Base-by-base conservation (phyloP, 768 basidiomycete species). In the Boletellus ananas region DNA sequence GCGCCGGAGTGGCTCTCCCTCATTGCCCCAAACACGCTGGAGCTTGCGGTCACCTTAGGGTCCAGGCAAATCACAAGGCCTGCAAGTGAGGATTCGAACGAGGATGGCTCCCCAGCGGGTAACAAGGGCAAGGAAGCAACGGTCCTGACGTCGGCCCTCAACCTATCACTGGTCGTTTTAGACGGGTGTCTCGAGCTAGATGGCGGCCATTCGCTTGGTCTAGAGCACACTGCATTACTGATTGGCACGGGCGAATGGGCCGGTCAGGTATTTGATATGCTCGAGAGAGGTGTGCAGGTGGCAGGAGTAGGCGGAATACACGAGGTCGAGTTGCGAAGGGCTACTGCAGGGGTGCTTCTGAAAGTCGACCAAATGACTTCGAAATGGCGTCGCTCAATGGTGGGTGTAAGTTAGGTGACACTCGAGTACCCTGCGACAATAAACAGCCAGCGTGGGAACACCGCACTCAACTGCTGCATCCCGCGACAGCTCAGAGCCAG, bases 171-270 rank as follows among this genome's bases (percentile, higher is more conserved):
- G 33, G 72, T 92, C 33, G 74, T 87, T 29, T 70, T 98, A 10
- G 87, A 94, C 61, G 83, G 80, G 0, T 82, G 81, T 38, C 57
- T 87, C 17, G 87, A 90, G 33, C 63, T 88, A 5, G 95, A 98
- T 55, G 81, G 75, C 3, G 95, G 94, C 1, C 77, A 79, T 37
- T 75, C 81, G 2, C 69, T 97, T 34, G 78, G 85, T 13, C 72
- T 90, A 41, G 93, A 94, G 45, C 83, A 91, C 58, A 80, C 87
- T 0, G 72, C 78, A 12, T 67, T 94, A 18, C 59, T 95, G 31
- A 68, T 91, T 20, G 84, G 83, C 1, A 70, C 79, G 1, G 83
- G 84, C 6, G 91, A 94, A 64, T 96, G 94, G 94, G 89, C 86
- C 2, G 72, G 74, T 10, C 74, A 73, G 41, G 72, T 94, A 3